Evolutionary conservation across 2,329 filamentous ascomycete genomes (phyloP), one percentile per base, ranked within the genome.

Genomic region (Cryphonectria nitschkei): DNA sequence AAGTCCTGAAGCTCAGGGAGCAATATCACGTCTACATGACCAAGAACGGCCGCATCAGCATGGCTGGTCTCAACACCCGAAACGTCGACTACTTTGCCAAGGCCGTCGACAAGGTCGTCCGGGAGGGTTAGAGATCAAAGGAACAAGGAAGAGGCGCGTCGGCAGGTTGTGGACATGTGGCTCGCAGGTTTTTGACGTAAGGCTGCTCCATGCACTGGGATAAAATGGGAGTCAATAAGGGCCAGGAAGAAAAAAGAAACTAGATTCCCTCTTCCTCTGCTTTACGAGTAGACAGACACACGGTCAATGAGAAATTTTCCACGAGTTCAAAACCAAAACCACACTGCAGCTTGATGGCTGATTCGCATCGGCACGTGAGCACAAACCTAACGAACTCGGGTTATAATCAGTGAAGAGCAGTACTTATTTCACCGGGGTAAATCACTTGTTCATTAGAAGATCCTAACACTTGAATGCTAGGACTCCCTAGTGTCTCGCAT

Each of bases 21-120:
- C 88, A 93, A 66, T 88, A 86, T 72, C 93, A 96, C 80, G 86
- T 96, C 68, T 96, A 96, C 84, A 95, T 95, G 89, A 98, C 95
- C 75, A 98, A 98, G 89, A 99, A 99, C 79, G 96, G 96, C 32
- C 92, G 96, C 65, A 97, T 98, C 82, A 97, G 93, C 79, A 98
- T 99, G 95, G 96, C 96, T 6, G 96, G 96, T n/a, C 84, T 98
- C 75, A 98, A 98, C 82, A 92, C 93, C 37, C 84, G 91, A 78
- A 99, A 98, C 80, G 87, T 98, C 71, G 94, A 97, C 69, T 97
- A 98, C 83, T 93, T 98, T 77, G 96, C 95, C 64, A 90, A 92
- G 81, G 94, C 95, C 0, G 89, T 98, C 16, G 92, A 98, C 80
- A 92, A 92, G 81, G 93, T 95, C 43, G 93, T 98, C 37, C 83